Conservation (phyloP, 805 yeast genomes). For the Metschnikowia dekortorum region DNA sequence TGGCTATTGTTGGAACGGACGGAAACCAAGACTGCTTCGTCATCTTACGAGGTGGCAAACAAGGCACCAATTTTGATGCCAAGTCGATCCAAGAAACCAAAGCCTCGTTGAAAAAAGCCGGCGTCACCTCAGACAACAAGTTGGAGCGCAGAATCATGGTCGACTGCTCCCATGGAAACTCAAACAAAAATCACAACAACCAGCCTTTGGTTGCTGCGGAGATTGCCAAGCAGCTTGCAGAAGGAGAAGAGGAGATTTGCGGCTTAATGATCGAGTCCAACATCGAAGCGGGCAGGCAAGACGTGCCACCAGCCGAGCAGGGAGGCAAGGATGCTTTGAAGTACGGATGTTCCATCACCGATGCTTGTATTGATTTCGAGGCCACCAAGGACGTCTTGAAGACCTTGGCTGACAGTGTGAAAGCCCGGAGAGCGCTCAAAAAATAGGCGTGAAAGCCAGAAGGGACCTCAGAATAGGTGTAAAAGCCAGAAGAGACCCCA, state of each 20-base stretch:
- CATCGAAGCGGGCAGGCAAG: conserved; percentile 87
- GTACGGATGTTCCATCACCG: conserved; percentile 96
- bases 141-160: conserved; percentile 69
- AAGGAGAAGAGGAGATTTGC: conserved; percentile 74
- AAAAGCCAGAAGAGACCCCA: neutral
- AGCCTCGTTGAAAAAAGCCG: conserved; percentile 47
- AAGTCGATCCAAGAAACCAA: conserved; percentile 73
- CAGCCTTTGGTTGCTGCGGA: conserved; percentile 88
- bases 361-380: conserved; percentile 93
- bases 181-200: conserved; percentile 87
- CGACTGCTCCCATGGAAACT: conserved; percentile 98
- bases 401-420: conserved; percentile 78
- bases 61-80: conserved; percentile 89
- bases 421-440: conserved; percentile 58
- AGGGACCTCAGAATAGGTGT: neutral
- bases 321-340: conserved; percentile 55
- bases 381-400: conserved; percentile 77
- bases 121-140: conserved; percentile 41
- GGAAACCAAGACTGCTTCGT: conserved; percentile 95
- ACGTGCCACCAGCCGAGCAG: conserved; percentile 54
- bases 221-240: conserved; percentile 76
- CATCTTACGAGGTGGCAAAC: conserved; percentile 92
- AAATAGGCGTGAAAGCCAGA: neutral
- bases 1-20: conserved; percentile 92
- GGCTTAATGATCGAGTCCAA: conserved; percentile 97